phyloP scores from a whole-genome alignment of 176 grass and related monocot genomes.

The Areca catechu region DNA sequence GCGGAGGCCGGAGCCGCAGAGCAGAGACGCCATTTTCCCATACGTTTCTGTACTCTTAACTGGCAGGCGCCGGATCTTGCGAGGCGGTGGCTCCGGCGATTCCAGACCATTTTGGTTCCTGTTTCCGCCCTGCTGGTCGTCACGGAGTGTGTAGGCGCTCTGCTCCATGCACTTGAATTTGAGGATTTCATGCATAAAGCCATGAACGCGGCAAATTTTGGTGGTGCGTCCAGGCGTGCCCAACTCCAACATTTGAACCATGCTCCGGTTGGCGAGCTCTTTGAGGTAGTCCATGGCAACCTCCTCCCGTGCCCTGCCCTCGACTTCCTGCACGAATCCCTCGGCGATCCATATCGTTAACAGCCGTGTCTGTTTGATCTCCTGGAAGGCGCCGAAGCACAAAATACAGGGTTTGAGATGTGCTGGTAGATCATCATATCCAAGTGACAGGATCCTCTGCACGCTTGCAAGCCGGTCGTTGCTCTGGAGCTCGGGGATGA shows the following conservation, averaged over 20 bases:
- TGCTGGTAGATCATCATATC: conserved; percentile 28
- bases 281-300: conserved; percentile 28
- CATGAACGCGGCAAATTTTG: conserved; percentile 18
- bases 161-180: conserved; percentile 18
- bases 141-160: conserved; percentile 14
- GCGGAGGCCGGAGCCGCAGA: too few relatives aligned
- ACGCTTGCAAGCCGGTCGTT: conserved; percentile 4
- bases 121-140: too few relatives aligned
- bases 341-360: conserved; percentile 31
- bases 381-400: conserved; percentile 22
- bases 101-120: too few relatives aligned
- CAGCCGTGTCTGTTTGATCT: neutral
- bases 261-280: conserved; percentile 28
- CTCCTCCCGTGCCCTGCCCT: conserved; percentile 1
- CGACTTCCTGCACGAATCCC: conserved; percentile 13
- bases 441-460: conserved; percentile 12
- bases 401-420: conserved; percentile 39
- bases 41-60: too few relatives aligned
- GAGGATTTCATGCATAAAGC: conserved; percentile 34
- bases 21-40: too few relatives aligned
- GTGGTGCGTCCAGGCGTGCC: too few relatives aligned
- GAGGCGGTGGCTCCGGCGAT: too few relatives aligned
- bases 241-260: conserved; percentile 15
- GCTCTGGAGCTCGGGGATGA: neutral
- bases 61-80: too few relatives aligned